phyloP scores from a whole-genome alignment of 2,329 filamentous ascomycete species.

The Claviceps sp. region DNA sequence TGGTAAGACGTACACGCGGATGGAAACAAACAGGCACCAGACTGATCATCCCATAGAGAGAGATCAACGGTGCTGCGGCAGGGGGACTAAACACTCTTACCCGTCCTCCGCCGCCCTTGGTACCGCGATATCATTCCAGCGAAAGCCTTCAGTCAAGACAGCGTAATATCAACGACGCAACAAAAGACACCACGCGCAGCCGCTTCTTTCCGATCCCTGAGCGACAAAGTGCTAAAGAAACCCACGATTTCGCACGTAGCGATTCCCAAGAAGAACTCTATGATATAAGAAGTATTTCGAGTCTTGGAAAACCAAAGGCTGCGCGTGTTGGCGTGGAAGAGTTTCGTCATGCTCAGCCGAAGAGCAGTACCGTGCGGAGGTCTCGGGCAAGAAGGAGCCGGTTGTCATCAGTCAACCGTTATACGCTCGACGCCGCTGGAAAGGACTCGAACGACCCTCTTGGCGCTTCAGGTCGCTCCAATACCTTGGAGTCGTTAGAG shows the following conservation, averaged over 20 bases:
- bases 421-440: not conserved
- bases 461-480: not conserved
- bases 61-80: conserved; percentile 1
- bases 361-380: not conserved
- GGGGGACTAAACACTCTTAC: conserved; percentile 7
- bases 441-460: not conserved
- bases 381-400: not conserved
- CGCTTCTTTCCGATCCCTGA: not conserved
- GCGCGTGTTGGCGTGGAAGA: not conserved
- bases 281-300: conserved; percentile 1
- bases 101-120: not conserved
- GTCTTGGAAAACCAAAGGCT: not conserved
- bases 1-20: conserved; percentile 11
- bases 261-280: conserved; percentile 1
- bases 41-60: conserved; percentile 1
- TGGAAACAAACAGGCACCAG: not conserved
- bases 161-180: not conserved
- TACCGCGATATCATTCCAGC: not conserved
- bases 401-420: conserved; percentile 13
- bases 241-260: not conserved
- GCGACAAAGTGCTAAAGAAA: not conserved
- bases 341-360: not conserved
- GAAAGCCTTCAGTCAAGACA: conserved; percentile 3
- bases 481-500: not conserved
- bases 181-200: not conserved